Evolutionary conservation across 495 filamentous ascomycete species (phyloP), one percentile per base, ranked within the genome.

Genomic region (Aspergillus saccharolyticus): DNA sequence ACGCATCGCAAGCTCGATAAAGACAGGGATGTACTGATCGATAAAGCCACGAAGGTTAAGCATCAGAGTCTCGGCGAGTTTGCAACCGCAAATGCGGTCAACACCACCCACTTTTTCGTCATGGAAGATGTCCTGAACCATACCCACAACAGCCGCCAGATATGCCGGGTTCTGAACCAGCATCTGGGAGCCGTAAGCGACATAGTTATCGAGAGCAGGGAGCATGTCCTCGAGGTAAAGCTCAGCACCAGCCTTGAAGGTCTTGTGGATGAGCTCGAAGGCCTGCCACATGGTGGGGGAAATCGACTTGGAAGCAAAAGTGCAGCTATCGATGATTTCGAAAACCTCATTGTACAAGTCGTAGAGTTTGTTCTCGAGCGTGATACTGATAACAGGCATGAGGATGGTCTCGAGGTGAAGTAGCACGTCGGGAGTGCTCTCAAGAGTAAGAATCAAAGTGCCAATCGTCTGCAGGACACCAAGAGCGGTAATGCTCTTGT

Each of bases 191-290:
- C 94, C 94, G 68, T 95, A 98, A 53, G 91, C 85, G 44, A 98
- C 88, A 66, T 94, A 97, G 73, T 98, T 98, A 74, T 98, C 94
- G 17, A 98, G 80, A 0, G 95, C 93, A 3, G 94, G 94, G 24
- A 98, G 85, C 94, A 98, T 98, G 59, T 98, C 94, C 69, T 96
- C 92, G n/a, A 98, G 83, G 63, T 97, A 98, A 20, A 97, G 80
- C 76, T 97, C 94, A 16, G 94, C 94, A 30, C 94, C 91, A 45
- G 90, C 87, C 77, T 97, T 96, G 81, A 98, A 98, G 9, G 93
- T 96, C 61, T 88, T 83, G 70, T 97, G 95, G 57, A 98, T 94
- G 25, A 97, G 84, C 72, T 92, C 91, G 63, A 98, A 98, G 2
- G 95, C 91, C 66, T 91, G 84, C 94, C 94, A 98, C 94, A 98